Conservation (phyloP, 495 filamentous ascomycete species). For the Lasiosphaeria miniovina region DNA sequence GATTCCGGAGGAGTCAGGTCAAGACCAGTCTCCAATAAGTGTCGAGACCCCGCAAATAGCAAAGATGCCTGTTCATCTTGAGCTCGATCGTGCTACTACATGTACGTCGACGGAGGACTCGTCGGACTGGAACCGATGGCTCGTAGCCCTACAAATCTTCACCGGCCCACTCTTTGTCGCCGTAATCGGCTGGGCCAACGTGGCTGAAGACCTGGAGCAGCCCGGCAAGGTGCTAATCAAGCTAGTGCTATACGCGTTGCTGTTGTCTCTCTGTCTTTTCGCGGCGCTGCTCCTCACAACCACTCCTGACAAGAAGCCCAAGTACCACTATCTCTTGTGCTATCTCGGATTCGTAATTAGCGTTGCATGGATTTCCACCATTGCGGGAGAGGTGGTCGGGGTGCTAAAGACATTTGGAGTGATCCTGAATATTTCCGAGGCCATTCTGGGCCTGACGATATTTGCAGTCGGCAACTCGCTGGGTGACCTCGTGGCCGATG, state of each 20-base stretch:
- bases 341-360: slow-evolving; percentile 88
- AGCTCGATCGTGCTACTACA: slow-evolving; percentile 22
- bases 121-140: slow-evolving; percentile 84
- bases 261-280: slow-evolving; percentile 65
- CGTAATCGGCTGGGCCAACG: slow-evolving; percentile 72
- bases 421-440: slow-evolving; percentile 89
- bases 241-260: slow-evolving; percentile 64
- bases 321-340: slow-evolving; percentile 72
- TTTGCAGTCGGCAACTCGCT: slow-evolving; percentile 97
- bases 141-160: slow-evolving; percentile 79
- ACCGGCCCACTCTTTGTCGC: slow-evolving; percentile 83
- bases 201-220: slow-evolving; percentile 47
- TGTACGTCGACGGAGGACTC: slow-evolving; percentile 25
- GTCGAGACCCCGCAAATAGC: slow-evolving; percentile 6
- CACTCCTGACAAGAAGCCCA: slow-evolving; percentile 52
- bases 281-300: slow-evolving; percentile 62
- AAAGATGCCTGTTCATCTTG: slow-evolving; percentile 25
- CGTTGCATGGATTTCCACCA: slow-evolving; percentile 94
- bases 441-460: slow-evolving; percentile 90
- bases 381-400: slow-evolving; percentile 94
- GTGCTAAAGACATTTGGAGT: slow-evolving; percentile 93
- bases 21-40: slow-evolving; percentile 9
- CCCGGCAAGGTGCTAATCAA: slow-evolving; percentile 47
- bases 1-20: not conserved
- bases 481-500: slow-evolving; percentile 90